Conservation (phyloP, 345 rosid genomes). For the Anastatica hierochuntica region DNA sequence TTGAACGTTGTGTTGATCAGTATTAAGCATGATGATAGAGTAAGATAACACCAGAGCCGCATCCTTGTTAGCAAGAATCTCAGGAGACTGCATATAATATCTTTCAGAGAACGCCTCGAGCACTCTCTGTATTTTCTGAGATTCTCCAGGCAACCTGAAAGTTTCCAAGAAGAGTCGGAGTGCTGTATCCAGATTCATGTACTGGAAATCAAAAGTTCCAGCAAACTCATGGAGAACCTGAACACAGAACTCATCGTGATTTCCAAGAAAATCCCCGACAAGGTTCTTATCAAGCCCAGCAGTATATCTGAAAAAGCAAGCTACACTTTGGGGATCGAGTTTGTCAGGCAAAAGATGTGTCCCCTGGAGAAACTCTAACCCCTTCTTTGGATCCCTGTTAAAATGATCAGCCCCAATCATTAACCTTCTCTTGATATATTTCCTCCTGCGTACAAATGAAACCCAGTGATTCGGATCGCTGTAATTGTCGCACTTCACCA, state of each 20-base stretch:
- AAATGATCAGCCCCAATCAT: slow-evolving; percentile 99
- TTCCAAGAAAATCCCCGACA: slow-evolving; percentile 96
- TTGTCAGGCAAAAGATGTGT: slow-evolving; percentile 95
- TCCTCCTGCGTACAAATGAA: slow-evolving; percentile 79
- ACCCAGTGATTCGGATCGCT: slow-evolving; percentile 85
- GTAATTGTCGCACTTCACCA: slow-evolving; percentile 83
- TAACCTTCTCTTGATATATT: slow-evolving; percentile 89
- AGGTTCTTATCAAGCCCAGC: slow-evolving; percentile 98
- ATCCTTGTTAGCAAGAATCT: slow-evolving; percentile 87
- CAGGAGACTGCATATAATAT: slow-evolving; percentile 91
- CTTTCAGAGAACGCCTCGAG: slow-evolving; percentile 98
- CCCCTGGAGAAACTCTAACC: slow-evolving; percentile 96
- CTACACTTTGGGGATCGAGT: slow-evolving; percentile 99
- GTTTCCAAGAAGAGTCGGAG: slow-evolving; percentile 88
- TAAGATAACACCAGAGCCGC: slow-evolving; percentile 91
- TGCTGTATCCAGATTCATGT: slow-evolving; percentile 95
- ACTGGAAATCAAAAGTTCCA: slow-evolving; percentile 94
- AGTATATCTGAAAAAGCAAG: slow-evolving; percentile 95
- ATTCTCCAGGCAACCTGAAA: slow-evolving; percentile 93
- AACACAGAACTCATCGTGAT: slow-evolving; percentile 96
- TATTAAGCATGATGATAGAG: slow-evolving; percentile 94
- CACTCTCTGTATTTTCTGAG: slow-evolving; percentile 96
- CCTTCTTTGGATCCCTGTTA: slow-evolving; percentile 98
- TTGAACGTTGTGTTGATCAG: slow-evolving; percentile 95
- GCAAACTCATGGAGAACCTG: slow-evolving; percentile 99